Evolutionary conservation across 2,329 filamentous ascomycete species (phyloP), one percentile per base, ranked within the genome.

Genomic region (Verticillium albo-atrum): DNA sequence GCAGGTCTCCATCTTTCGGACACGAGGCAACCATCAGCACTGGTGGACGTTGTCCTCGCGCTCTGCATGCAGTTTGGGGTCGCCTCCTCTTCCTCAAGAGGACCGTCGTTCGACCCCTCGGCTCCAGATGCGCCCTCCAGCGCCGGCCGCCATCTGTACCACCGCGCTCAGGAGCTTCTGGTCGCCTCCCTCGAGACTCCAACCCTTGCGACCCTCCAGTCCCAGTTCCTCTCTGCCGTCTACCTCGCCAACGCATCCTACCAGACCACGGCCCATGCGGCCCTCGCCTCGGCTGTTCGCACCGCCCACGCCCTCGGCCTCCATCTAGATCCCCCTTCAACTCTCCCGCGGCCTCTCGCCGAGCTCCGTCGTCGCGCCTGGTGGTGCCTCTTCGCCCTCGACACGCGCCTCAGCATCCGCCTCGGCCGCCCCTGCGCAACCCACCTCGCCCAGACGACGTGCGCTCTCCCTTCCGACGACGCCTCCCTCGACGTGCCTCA

Each of bases 21-120:
- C 9, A 60, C 57, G 6, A 72, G 81, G 6, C 75, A 74, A 57
- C 71, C 75, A 2, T 84, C 80, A 3, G 74, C 81, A 2, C 70
- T 84, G 0, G 77, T 81, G 1, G 82, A 84, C 60, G 82, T 83
- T 26, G 68, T 83, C 34, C 66, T 84, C 17, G 81, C 81, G 0
- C 59, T 83, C 10, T 80, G 77, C 61, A 78, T 84, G 71, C 81
- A 83, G 66, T 77, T 78, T 42, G 75, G 42, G 6, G 42, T 47
- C 5, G 42, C 42, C 42, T 75, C 17, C 67, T 75, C 17, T 67
- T 74, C 34, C 68, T 68, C 6, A 7, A n/a, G 42, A 12, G 42
- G 25, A 6, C 10, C 6, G 7, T 47, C 42, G 7, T 47, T 47
- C 20, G 42, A 47, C 9, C 10, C 42, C n/a, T 23, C 37, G n/a